These are phyloP conservation scores for Fusarium sp. DNA, from an alignment of 2,329 filamentous ascomycete genomes.

Conservation along the genomic window DNA sequence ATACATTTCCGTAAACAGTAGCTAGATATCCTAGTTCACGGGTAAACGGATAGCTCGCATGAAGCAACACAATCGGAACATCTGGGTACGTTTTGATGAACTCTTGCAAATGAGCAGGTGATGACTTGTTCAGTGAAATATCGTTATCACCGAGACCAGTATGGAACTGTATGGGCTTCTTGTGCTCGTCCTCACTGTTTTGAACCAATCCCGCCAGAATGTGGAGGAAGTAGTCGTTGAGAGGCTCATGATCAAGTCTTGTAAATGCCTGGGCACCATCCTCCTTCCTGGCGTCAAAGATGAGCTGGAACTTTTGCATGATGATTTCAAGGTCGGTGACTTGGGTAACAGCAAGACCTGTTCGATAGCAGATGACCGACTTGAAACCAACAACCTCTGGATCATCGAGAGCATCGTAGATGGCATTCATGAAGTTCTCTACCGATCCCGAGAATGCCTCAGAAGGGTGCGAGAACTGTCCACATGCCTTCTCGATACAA, in stretches of 20 bases:
- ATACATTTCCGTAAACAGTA: conserved; percentile 81
- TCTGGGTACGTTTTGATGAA: conserved; percentile 77
- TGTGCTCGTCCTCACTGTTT: conserved; percentile 56
- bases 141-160: conserved; percentile 86
- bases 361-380: conserved; percentile 84
- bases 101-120: conserved; percentile 79
- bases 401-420: conserved; percentile 71
- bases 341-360: conserved; percentile 72
- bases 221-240: conserved; percentile 79
- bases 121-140: conserved; percentile 75
- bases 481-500: conserved; percentile 64
- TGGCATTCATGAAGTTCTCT: conserved; percentile 55
- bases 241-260: conserved; percentile 69
- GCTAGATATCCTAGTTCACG: conserved; percentile 83
- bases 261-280: conserved; percentile 54
- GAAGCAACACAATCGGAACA: conserved; percentile 81
- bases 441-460: conserved; percentile 53
- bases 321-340: conserved; percentile 58
- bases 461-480: conserved; percentile 46
- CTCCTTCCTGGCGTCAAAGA: conserved; percentile 48
- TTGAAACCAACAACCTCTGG: conserved; percentile 83
- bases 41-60: conserved; percentile 85
- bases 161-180: conserved; percentile 86
- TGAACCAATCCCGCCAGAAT: conserved; percentile 70
- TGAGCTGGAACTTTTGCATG: conserved; percentile 54